These are phyloP conservation scores for Triangularia setosa DNA, from an alignment of 2,329 filamentous ascomycete species.

Conservation along the genomic window DNA sequence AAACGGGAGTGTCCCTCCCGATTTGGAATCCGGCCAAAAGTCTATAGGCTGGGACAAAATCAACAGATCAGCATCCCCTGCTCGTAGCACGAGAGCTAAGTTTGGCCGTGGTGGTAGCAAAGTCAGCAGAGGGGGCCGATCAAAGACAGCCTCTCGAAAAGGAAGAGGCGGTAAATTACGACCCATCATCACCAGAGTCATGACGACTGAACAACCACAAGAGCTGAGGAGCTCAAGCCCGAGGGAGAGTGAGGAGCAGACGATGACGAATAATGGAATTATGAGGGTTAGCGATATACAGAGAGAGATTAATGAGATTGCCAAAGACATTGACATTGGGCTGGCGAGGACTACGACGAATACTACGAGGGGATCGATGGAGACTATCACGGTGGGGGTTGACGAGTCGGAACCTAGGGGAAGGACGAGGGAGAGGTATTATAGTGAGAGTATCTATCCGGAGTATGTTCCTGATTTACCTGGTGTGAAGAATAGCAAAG, in stretches of 20 bases:
- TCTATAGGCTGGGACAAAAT: conserved; percentile 18
- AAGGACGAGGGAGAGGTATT: conserved; percentile 24
- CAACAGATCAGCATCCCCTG: neutral
- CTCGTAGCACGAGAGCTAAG: conserved; percentile 8
- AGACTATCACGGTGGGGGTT: conserved; percentile 11
- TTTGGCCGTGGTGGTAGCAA: conserved; percentile 33
- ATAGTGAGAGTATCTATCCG: conserved; percentile 29
- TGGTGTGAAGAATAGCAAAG: neutral
- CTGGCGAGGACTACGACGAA: conserved; percentile 17
- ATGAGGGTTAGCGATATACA: conserved; percentile 32
- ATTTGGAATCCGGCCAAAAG: conserved; percentile 24
- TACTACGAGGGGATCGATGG: conserved; percentile 11
- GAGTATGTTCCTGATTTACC: conserved; percentile 17
- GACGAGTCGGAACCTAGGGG: conserved; percentile 9
- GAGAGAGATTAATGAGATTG: conserved; percentile 31
- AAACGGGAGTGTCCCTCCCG: neutral
- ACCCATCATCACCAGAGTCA: conserved; percentile 23
- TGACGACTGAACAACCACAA: conserved; percentile 14
- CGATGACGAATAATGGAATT: conserved; percentile 35
- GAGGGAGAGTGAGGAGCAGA: conserved; percentile 33
- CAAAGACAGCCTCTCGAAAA: conserved; percentile 7
- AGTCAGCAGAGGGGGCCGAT: conserved; percentile 30
- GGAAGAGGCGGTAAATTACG: conserved; percentile 19
- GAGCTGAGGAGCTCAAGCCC: conserved; percentile 32
- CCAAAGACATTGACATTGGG: conserved; percentile 28